phyloP scores from a whole-genome alignment of 139 green algal genomes.

The Volvox reticuliferus region DNA sequence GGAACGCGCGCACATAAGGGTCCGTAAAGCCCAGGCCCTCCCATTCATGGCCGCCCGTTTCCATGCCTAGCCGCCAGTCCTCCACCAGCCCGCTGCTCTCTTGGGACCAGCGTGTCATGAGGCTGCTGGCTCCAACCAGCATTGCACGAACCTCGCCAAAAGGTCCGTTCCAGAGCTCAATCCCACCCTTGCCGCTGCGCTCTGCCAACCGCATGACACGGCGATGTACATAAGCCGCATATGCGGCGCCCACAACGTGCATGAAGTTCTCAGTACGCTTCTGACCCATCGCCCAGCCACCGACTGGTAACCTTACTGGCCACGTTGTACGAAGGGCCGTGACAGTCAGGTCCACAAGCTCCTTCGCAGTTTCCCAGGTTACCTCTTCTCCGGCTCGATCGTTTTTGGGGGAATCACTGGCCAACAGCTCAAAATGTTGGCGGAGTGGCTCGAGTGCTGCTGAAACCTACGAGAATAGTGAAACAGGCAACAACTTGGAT shows the following conservation, averaged over 20 bases:
- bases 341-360: constrained; percentile 53
- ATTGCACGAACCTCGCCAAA: constrained; percentile 55
- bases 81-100: constrained; percentile 53
- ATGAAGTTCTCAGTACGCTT: constrained; percentile 64
- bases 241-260: constrained; percentile 43
- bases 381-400: constrained; percentile 42
- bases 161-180: background rate
- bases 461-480: constrained; percentile 32
- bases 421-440: constrained; percentile 43
- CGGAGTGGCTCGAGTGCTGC: constrained; percentile 58
- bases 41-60: constrained; percentile 61
- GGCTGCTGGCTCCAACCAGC: constrained; percentile 59
- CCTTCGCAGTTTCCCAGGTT: constrained; percentile 59
- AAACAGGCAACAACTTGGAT: no score
- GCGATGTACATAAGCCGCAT: constrained; percentile 61
- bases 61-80: constrained; percentile 63
- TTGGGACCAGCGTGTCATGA: constrained; percentile 31
- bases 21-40: constrained; percentile 56
- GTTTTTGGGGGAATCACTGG: constrained; percentile 42
- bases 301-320: constrained; percentile 53
- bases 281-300: constrained; percentile 61
- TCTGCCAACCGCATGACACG: background rate
- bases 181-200: background rate
- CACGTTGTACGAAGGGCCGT: constrained; percentile 58
- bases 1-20: constrained; percentile 52